Evolutionary conservation across 139 green algal genomes (phyloP).

Genomic region (Chlorella sp.): DNA sequence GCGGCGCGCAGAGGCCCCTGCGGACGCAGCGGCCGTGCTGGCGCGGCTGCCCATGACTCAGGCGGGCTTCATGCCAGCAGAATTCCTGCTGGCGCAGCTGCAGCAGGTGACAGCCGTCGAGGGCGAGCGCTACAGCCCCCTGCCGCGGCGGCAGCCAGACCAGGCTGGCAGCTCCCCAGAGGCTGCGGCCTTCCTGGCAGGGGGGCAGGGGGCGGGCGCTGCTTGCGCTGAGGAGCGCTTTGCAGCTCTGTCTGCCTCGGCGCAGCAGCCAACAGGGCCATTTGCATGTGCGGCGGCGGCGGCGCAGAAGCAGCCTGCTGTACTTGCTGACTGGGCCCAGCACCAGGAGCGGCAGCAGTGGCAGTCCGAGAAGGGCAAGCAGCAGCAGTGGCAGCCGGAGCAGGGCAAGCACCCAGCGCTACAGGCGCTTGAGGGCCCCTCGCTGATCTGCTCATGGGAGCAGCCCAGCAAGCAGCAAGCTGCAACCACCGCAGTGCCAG

Average conservation of each 20-base stretch:
- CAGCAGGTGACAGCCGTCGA: neutral
- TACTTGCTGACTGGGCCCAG: neutral
- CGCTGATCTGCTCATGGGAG: too few species aligned
- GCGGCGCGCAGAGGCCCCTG: too few species aligned
- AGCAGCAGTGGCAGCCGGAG: neutral
- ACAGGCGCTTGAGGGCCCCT: neutral
- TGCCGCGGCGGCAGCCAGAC: neutral
- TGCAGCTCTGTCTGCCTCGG: neutral
- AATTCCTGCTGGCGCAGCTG: slow-evolving; percentile 7
- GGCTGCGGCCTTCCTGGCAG: too few species aligned
- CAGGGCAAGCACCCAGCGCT: neutral
- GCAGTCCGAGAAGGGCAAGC: neutral
- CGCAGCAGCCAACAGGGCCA: neutral
- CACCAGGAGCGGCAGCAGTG: neutral
- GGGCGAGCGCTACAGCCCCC: neutral
- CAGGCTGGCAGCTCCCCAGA: neutral
- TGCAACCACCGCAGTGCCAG: slow-evolving; percentile 21
- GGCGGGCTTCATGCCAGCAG: slow-evolving; percentile 23
- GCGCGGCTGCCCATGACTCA: slow-evolving; percentile 19
- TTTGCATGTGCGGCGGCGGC: neutral
- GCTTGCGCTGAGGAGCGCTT: neutral
- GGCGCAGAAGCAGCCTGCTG: neutral
- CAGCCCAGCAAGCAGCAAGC: neutral
- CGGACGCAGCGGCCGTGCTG: too few species aligned
- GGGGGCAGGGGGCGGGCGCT: too few species aligned